Conservation (phyloP, 768 basidiomycete genomes). For the Rossbeevera mucosa region DNA sequence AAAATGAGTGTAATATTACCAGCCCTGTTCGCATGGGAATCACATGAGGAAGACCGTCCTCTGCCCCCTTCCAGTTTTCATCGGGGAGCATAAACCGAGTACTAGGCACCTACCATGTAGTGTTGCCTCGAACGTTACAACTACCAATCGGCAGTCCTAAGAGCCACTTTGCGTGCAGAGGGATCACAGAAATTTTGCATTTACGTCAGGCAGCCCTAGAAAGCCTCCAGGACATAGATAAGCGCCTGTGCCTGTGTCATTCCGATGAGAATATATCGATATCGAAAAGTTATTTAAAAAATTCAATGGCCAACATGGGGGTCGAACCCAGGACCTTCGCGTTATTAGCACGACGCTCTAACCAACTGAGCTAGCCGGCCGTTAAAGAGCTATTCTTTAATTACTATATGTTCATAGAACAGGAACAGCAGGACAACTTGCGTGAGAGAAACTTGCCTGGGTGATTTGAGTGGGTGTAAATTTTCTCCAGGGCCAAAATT, state of each 20-base stretch:
- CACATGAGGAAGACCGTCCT: not conserved
- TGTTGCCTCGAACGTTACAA: no score
- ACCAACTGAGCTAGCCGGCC: constrained; percentile 33
- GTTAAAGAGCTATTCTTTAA: accelerated
- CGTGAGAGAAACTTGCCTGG: no score
- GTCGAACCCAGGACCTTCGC: constrained; percentile 68
- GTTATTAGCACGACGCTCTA: constrained; percentile 34
- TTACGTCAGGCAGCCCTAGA: not conserved
- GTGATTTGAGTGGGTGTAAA: no score
- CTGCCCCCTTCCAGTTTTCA: no score
- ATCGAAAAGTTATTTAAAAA: not conserved
- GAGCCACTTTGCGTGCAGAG: not conserved
- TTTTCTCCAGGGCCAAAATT: no score
- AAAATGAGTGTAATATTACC: not conserved
- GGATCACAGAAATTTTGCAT: not conserved
- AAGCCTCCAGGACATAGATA: not conserved
- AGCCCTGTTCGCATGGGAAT: not conserved
- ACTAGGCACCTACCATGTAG: no score
- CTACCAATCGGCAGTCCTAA: no score
- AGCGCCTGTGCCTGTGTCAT: not conserved
- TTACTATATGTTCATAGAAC: not conserved
- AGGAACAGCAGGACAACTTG: no score
- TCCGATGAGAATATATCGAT: not conserved
- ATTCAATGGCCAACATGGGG: constrained; percentile 59
- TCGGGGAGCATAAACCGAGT: no score